These are phyloP conservation scores for Sclerotinia spermophila DNA, from an alignment of 2,329 filamentous ascomycete species.

Conservation along the genomic window DNA sequence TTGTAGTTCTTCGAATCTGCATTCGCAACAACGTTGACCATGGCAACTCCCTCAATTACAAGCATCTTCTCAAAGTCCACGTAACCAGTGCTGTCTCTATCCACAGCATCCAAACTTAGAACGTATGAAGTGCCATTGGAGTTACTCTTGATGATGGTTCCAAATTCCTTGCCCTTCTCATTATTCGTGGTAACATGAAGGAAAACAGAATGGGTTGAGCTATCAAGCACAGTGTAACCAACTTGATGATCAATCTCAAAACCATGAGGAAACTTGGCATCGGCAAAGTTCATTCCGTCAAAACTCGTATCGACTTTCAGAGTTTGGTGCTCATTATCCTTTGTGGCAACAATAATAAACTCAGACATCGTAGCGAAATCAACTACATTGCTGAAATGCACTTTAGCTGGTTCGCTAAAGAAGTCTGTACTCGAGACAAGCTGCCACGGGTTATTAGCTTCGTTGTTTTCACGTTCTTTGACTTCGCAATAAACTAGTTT, in stretches of 20 bases:
- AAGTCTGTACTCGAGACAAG: slow-evolving; percentile 77
- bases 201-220: slow-evolving; percentile 90
- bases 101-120: slow-evolving; percentile 75
- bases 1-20: slow-evolving; percentile 50
- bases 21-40: slow-evolving; percentile 85
- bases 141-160: slow-evolving; percentile 94
- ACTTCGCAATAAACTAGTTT: slow-evolving; percentile 56
- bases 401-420: slow-evolving; percentile 61
- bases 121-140: slow-evolving; percentile 97
- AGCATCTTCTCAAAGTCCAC: slow-evolving; percentile 97
- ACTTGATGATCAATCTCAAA: slow-evolving; percentile 74
- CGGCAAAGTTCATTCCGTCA: slow-evolving; percentile 77
- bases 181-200: slow-evolving; percentile 82
- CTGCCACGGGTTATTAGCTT: slow-evolving; percentile 59
- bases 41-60: slow-evolving; percentile 81
- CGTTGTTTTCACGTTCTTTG: slow-evolving; percentile 60
- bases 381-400: slow-evolving; percentile 67
- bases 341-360: slow-evolving; percentile 85
- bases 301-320: slow-evolving; percentile 79
- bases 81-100: slow-evolving; percentile 70
- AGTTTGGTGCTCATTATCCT: slow-evolving; percentile 59
- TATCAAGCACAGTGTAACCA: slow-evolving; percentile 90
- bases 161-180: slow-evolving; percentile 63
- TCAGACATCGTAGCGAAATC: slow-evolving; percentile 94
- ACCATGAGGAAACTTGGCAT: slow-evolving; percentile 80